phyloP scores from a whole-genome alignment of 129 eudicot species.

The Dittrichia graveolens region DNA sequence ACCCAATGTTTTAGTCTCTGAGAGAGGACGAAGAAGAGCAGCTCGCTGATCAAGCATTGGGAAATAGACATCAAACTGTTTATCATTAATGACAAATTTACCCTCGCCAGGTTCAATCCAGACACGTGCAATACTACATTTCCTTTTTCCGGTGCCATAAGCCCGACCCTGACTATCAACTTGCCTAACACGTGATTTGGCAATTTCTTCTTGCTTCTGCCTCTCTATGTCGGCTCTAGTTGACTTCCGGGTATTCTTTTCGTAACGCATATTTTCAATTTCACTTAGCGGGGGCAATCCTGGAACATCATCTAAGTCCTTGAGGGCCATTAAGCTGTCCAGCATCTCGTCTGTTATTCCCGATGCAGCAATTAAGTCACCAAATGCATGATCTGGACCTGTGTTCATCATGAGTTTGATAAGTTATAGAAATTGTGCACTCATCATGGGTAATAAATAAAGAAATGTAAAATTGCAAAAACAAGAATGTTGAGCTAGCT shows the following conservation, averaged over 20 bases:
- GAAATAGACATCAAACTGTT: slow-evolving; percentile 85
- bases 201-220: slow-evolving; percentile 73
- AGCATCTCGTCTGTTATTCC: slow-evolving; percentile 95
- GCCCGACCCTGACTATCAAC: slow-evolving; percentile 87
- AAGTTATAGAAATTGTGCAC: too few species aligned
- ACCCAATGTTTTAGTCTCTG: slow-evolving; percentile 90
- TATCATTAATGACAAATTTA: slow-evolving; percentile 69
- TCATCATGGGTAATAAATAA: too few species aligned
- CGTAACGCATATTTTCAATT: slow-evolving; percentile 70
- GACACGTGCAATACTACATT: slow-evolving; percentile 93
- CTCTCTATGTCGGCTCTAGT: slow-evolving; percentile 73
- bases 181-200: slow-evolving; percentile 67
- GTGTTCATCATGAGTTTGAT: slow-evolving; percentile 8
- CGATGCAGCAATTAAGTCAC: slow-evolving; percentile 82
- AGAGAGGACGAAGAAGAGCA: slow-evolving; percentile 82
- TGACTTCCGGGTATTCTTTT: slow-evolving; percentile 57
- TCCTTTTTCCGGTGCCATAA: slow-evolving; percentile 91
- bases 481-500: too few species aligned
- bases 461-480: neutral
- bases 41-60: slow-evolving; percentile 98
- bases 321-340: slow-evolving; percentile 84
- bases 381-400: slow-evolving; percentile 91
- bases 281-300: slow-evolving; percentile 81
- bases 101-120: slow-evolving; percentile 95
- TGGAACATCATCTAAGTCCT: slow-evolving; percentile 70